phyloP scores from a whole-genome alignment of 2,329 filamentous ascomycete genomes.

The Annulohypoxylon truncatum region DNA sequence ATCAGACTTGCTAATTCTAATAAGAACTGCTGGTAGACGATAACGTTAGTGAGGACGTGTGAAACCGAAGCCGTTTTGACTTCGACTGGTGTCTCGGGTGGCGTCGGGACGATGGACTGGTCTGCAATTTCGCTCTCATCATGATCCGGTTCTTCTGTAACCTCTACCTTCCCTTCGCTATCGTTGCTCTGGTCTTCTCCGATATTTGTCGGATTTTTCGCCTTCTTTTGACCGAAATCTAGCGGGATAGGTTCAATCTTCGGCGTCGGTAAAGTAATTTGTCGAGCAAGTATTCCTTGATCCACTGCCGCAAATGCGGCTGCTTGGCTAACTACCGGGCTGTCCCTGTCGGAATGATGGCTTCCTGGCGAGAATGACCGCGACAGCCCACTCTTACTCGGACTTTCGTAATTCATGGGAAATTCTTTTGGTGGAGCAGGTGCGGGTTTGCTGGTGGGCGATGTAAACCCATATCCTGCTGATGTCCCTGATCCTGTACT shows the following conservation, averaged over 20 bases:
- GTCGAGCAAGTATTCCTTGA: constrained; percentile 68
- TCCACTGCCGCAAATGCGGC: constrained; percentile 73
- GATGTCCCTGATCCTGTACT: constrained; percentile 44
- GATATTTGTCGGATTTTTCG: constrained; percentile 28
- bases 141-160: constrained; percentile 33
- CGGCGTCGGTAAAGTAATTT: constrained; percentile 61
- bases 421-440: constrained; percentile 59
- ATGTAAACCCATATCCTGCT: constrained; percentile 47
- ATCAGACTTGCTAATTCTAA: constrained; percentile 80
- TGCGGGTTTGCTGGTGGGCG: constrained; percentile 51
- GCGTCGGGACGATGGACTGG: constrained; percentile 41
- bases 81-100: constrained; percentile 39
- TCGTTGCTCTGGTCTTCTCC: constrained; percentile 46
- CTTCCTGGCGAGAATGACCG: constrained; percentile 58
- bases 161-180: constrained; percentile 43
- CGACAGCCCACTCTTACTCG: constrained; percentile 47
- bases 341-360: constrained; percentile 47
- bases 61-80: constrained; percentile 73
- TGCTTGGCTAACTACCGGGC: constrained; percentile 61
- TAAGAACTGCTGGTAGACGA: constrained; percentile 83
- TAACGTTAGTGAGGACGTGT: constrained; percentile 82
- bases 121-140: constrained; percentile 44
- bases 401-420: constrained; percentile 53
- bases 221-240: constrained; percentile 53
- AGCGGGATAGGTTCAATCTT: constrained; percentile 62